Evolutionary conservation across 2,329 filamentous ascomycete genomes (phyloP), one percentile per base, ranked within the genome.

Genomic region (Stemphylium lycopersici): DNA sequence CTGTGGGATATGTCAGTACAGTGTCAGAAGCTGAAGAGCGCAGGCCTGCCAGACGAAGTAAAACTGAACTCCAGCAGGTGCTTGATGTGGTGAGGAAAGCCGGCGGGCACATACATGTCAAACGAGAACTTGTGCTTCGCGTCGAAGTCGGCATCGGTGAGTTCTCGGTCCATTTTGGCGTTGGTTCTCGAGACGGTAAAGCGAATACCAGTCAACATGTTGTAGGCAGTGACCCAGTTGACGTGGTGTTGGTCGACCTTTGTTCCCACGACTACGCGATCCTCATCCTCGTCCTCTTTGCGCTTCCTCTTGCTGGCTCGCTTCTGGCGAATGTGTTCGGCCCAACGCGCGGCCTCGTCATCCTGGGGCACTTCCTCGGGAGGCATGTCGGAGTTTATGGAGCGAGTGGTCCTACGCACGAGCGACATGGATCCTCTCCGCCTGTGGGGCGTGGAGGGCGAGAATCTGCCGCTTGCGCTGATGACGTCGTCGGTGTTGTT

Each of bases 201-300:
- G 51, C 95, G 92, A 73, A 99, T 99, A 60, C 95, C 95, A 34
- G 95, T 99, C 79, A 99, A 84, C 95, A 99, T 99, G 77, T 99
- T 99, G 81, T 99, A 99, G 55, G 95, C 95, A 2, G 92, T 97
- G 39, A 96, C 92, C 88, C 90, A 99, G 76, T 98, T 98, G 64
- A 91, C 90, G 75, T 99, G 95, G 69, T 91, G 90, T 79, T 98
- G 93, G 73, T 99, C 95, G 47, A 99, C 95, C 79, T 97, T 98
- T 54, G 91, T 99, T 55, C 95, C 95, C 15, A 99, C 93, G 29
- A 98, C 84, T 8, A 99, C 93, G 24, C 84, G 78, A 58, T 93
- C 87, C 68, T 98, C 93, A 57, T 98, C 95, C 62, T 97, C 92
- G 65, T 97, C 89, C 59, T 97, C 93, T 69, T 87, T 89, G 65